These are phyloP conservation scores for Trichoderma cornu-damae DNA, from an alignment of 2,329 filamentous ascomycete genomes.

Conservation along the genomic window DNA sequence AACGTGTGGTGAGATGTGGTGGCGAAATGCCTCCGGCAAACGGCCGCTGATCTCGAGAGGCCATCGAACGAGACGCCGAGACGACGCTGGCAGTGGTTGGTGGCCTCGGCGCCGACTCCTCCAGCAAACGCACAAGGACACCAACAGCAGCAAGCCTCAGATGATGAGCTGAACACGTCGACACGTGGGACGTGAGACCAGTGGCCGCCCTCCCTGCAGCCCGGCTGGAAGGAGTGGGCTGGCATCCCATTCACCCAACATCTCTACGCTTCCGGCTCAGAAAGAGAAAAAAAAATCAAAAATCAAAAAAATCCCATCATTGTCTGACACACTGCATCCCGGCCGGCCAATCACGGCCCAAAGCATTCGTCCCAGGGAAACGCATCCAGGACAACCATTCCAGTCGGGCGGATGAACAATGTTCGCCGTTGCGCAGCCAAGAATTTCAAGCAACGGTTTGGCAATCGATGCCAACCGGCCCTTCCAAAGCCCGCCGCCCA, in stretches of 20 bases:
- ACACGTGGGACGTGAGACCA: constrained; percentile 16
- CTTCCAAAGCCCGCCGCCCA: not conserved
- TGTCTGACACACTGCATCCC: constrained; percentile 13
- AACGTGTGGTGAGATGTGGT: constrained; percentile 2
- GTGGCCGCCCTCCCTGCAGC: constrained; percentile 7
- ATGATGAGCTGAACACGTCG: not conserved
- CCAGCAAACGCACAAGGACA: not conserved
- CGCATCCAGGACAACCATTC: not conserved
- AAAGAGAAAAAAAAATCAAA: too few relatives aligned
- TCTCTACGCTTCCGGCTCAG: not conserved
- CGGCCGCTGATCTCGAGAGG: not conserved
- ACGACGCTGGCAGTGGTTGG: not conserved
- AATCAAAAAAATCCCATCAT: constrained; percentile 6
- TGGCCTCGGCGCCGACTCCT: constrained; percentile 1
- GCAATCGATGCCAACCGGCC: too few relatives aligned
- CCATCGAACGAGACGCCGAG: not conserved
- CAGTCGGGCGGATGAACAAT: not conserved
- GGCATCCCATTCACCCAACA: not conserved
- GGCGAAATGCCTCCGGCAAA: not conserved
- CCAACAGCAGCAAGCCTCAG: not conserved
- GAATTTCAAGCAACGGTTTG: not conserved
- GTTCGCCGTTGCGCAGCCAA: not conserved
- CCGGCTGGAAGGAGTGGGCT: constrained; percentile 4
- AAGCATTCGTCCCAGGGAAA: not conserved
- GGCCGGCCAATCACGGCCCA: not conserved